Evolutionary conservation across 495 filamentous ascomycete genomes (phyloP), one percentile per base, ranked within the genome.

Genomic region (Bryoglossum gracile): DNA sequence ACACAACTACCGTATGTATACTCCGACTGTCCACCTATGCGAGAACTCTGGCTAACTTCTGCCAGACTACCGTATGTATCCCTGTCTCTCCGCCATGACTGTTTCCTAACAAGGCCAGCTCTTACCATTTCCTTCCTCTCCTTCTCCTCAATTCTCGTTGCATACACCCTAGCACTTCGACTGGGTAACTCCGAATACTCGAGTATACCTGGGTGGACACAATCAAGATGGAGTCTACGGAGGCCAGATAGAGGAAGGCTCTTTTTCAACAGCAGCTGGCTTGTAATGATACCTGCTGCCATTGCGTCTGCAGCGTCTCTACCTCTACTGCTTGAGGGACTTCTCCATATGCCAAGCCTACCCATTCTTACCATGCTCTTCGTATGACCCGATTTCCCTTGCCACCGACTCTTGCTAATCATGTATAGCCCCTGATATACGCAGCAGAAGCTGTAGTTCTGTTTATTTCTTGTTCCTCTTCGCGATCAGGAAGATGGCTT

Each of bases 371-470:
- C 13, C 6, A 30, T 30, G 26, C 13, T 30, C 5, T 30, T 30
- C 13, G 26, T 30, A 13, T 13, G 26, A 30, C 26, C 13, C 26
- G 26, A 30, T 6, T 30, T 5, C 5, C 13, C 6, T 30, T 30
- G 26, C 26, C 26, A 13, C 26, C 5, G 13, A 30, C 26, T 6
- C 5, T 13, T 30, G 3, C 38, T 49, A 21, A 11, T 30, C 14
- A 14, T 16, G 8, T 40, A 25, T 28, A 56, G 54, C 54, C 54
- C 11, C 2, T 56, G 3, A 30, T 46, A 6, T 52, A 52, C 40
- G 49, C 45, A 1, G 22, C 41, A 23, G 54, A 56, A 23, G 36
- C 48, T 1, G 6, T 49, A n/a, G 32, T 52, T 21, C 26, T 56
- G 6, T 40, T 41, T 23, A 3, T 52, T 3, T 43, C n/a, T 24